Base-by-base conservation (phyloP, 78 protist genomes). In the Cyanophora paradoxa region DNA sequence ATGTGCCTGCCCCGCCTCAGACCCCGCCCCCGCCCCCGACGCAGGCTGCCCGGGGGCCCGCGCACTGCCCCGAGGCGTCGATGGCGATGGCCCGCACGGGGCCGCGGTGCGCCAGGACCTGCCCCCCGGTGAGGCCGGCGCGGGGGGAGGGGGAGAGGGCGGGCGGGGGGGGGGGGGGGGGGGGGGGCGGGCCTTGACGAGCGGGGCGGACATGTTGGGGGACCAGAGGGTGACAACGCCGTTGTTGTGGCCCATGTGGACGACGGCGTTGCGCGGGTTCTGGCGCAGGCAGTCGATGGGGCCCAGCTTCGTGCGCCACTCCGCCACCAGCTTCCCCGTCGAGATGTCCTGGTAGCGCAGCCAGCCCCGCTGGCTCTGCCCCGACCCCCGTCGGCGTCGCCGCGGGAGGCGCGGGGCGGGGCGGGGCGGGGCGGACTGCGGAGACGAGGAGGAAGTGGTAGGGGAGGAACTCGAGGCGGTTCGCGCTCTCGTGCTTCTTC, bases 371-470 rank as follows among this genome's bases (percentile, higher is more conserved):
- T n/a, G n/a, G n/a, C n/a, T n/a, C n/a, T n/a, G n/a, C n/a, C n/a
- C n/a, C n/a, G n/a, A n/a, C n/a, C n/a, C n/a, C n/a, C n/a, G n/a
- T n/a, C n/a, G n/a, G n/a, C n/a, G n/a, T n/a, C n/a, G n/a, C n/a
- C n/a, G n/a, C n/a, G n/a, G n/a, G n/a, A n/a, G n/a, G n/a, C n/a
- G n/a, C n/a, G n/a, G n/a, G n/a, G n/a, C n/a, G n/a, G n/a, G n/a
- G n/a, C n/a, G n/a, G n/a, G n/a, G n/a, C n/a, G n/a, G n/a, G n/a
- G n/a, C n/a, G n/a, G n/a, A 74, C 83, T 22, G 42, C 81, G 0
- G 89, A 37, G 20, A 74, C 78, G 33, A 97, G 87, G 11, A 97
- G 79, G 62, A 82, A 90, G 78, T 97, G 99, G 72, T 91, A 88
- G 5, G 94, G 97, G 44, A 97, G 70, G 59, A 77, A 97, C 17